Evolutionary conservation across 306 rosid genomes (phyloP).

Genomic region (Castanea sativa): DNA sequence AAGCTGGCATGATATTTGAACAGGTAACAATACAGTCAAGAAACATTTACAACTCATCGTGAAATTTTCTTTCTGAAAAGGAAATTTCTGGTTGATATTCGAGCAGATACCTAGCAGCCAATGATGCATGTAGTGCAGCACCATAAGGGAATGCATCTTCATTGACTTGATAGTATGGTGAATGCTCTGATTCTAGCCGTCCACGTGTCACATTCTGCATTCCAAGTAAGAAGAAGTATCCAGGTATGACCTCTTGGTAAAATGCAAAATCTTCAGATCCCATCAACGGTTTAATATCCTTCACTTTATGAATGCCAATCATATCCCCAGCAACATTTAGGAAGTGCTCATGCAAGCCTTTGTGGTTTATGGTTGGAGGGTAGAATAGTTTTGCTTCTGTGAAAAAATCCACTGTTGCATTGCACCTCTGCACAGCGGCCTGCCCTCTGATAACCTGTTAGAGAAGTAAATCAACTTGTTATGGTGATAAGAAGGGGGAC

Average conservation of each 20-base stretch:
- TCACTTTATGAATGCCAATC: slow-evolving; percentile 57
- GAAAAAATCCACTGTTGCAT: slow-evolving; percentile 59
- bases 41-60: slow-evolving; percentile 51
- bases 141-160: slow-evolving; percentile 78
- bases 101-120: slow-evolving; percentile 61
- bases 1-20: too few species aligned
- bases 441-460: slow-evolving; percentile 71
- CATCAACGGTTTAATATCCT: slow-evolving; percentile 45
- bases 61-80: slow-evolving; percentile 19
- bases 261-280: slow-evolving; percentile 79
- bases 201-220: slow-evolving; percentile 50
- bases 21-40: not conserved
- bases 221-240: slow-evolving; percentile 63
- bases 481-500: not conserved
- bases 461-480: slow-evolving; percentile 14
- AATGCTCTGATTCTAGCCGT: slow-evolving; percentile 36
- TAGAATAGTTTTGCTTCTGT: slow-evolving; percentile 33
- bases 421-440: slow-evolving; percentile 88
- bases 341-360: slow-evolving; percentile 56
- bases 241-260: slow-evolving; percentile 81
- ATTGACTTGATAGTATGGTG: slow-evolving; percentile 57
- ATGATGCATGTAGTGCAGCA: slow-evolving; percentile 88
- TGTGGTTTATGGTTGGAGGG: slow-evolving; percentile 65
- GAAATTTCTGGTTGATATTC: slow-evolving; percentile 31
- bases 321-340: slow-evolving; percentile 47